Base-by-base conservation (phyloP, 371 early-diverging fungal genomes). In the Lichtheimia hyalospora region DNA sequence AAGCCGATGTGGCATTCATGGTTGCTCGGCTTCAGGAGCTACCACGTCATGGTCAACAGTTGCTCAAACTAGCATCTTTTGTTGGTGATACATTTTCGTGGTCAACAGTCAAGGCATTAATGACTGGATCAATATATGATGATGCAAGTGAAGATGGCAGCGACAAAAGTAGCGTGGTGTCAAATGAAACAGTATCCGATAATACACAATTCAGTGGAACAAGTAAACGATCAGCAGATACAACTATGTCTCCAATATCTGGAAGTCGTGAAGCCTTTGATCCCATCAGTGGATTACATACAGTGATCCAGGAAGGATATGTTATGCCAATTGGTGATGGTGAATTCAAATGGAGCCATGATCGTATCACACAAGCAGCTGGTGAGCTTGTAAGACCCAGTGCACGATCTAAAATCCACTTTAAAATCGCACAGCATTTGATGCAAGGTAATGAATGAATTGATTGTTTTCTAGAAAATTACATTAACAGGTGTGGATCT, bases 311-410 rank as follows among this genome's bases (percentile, higher is more conserved):
- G 53, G 79, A 79, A 66, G 76, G 79, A 0, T 73, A 73, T 15
- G 72, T 79, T 42, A 40, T 79, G 28, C 74, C 79, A 0, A 57
- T 75, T 3, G 75, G 71, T 53, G 64, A 62, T 12, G 79, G 75
- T 49, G 74, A 75, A 21, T 79, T 75, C 43, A 73, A 67, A 60
- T 79, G 74, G 72, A 71, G 68, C 2, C 79, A 79, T 50, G 79
- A 79, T 54, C 66, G 76, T 16, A 75, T 71, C 25, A 73, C 79
- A 3, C 79, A 75, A 57, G 79, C 79, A 8, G 76, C 79, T 3
- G 75, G 76, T 70, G 71, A 69, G 16, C 55, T 79, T 5, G 79
- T 70, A 8, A 58, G 68, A 18, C 69, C 71, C 0, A 68, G 62
- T 21, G 60, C 61, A 5, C 61, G 74, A 6, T 68, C 63, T 39